phyloP scores from a whole-genome alignment of 345 rosid genomes.

The Orychophragmus violaceus region DNA sequence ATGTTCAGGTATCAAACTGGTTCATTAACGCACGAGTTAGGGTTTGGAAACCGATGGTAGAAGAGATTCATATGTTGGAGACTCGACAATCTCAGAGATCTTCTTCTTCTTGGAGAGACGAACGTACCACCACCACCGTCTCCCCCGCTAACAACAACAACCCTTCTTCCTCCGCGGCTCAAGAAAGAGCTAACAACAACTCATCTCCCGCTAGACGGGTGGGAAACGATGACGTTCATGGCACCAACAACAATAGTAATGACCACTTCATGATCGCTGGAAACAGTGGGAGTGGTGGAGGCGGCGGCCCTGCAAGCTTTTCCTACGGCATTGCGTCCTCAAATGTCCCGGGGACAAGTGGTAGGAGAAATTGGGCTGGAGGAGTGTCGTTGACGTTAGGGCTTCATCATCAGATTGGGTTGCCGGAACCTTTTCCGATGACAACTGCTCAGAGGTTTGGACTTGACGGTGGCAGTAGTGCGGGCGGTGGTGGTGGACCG shows the following conservation, averaged over 20 bases:
- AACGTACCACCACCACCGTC: constrained; percentile 36
- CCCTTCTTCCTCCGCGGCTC: constrained; percentile 21
- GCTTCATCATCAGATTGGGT: constrained; percentile 73
- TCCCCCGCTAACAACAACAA: constrained; percentile 27
- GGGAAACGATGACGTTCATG: constrained; percentile 37
- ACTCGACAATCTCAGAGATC: constrained; percentile 55
- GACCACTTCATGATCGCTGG: constrained; percentile 36
- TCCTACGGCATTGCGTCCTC: constrained; percentile 27
- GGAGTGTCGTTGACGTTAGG: constrained; percentile 78
- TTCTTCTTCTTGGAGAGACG: constrained; percentile 42
- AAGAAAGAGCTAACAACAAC: constrained; percentile 20
- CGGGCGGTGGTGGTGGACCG: constrained; percentile 37
- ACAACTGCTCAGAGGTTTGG: constrained; percentile 62
- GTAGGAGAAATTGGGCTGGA: constrained; percentile 30
- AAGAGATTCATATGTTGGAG: constrained; percentile 80
- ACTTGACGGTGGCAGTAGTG: constrained; percentile 48
- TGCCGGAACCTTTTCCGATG: constrained; percentile 62
- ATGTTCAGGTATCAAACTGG: constrained; percentile 76
- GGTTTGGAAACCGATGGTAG: constrained; percentile 98
- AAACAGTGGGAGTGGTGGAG: constrained; percentile 31
- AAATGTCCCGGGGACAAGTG: constrained; percentile 31
- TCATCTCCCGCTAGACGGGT: constrained; percentile 41
- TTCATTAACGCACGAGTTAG: constrained; percentile 92
- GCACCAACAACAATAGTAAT: constrained; percentile 10
- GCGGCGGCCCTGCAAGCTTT: constrained; percentile 37